Conservation (phyloP, 2,329 filamentous ascomycete species). For the Magnaporthiopsis poae region DNA sequence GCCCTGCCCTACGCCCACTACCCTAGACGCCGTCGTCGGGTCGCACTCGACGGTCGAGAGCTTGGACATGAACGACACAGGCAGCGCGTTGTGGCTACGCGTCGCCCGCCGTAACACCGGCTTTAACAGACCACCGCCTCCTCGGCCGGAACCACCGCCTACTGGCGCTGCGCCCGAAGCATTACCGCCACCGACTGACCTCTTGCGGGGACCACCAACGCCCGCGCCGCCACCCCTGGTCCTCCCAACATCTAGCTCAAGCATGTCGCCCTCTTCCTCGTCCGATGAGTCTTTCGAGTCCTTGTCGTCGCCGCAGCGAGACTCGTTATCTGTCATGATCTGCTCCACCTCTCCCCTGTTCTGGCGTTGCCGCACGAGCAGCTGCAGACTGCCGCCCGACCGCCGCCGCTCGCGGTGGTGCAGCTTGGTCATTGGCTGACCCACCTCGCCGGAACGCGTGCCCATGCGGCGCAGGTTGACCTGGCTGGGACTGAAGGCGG, state of each 20-base stretch:
- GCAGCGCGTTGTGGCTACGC: slow-evolving; percentile 2
- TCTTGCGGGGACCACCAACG: not conserved
- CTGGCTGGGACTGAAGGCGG: slow-evolving; percentile 60
- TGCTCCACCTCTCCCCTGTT: slow-evolving; percentile 23
- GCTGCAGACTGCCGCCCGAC: slow-evolving; percentile 39
- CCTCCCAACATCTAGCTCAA: slow-evolving; percentile 17
- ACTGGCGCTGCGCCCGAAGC: not conserved
- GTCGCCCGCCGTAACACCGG: slow-evolving; percentile 5
- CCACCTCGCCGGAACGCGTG: slow-evolving; percentile 23
- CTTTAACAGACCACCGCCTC: slow-evolving; percentile 2
- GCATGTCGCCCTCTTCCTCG: slow-evolving; percentile 16
- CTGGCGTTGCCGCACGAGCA: slow-evolving; percentile 24
- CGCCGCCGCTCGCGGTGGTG: slow-evolving; percentile 29
- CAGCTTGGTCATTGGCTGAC: slow-evolving; percentile 10
- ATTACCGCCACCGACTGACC: not conserved
- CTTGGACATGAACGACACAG: slow-evolving; percentile 4
- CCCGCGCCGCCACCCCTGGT: not conserved
- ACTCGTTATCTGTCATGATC: slow-evolving; percentile 12
- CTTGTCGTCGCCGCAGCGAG: slow-evolving; percentile 4
- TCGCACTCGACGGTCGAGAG: not conserved
- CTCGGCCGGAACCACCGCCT: slow-evolving; percentile 1
- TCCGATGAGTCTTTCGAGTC: slow-evolving; percentile 12
- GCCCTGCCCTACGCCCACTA: not conserved
- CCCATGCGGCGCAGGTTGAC: slow-evolving; percentile 44
- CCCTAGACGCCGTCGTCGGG: not conserved